Evolutionary conservation across 371 early-diverging fungal genomes (phyloP), one percentile per base, ranked within the genome.

Genomic region (Syncephalastrum racemosum): DNA sequence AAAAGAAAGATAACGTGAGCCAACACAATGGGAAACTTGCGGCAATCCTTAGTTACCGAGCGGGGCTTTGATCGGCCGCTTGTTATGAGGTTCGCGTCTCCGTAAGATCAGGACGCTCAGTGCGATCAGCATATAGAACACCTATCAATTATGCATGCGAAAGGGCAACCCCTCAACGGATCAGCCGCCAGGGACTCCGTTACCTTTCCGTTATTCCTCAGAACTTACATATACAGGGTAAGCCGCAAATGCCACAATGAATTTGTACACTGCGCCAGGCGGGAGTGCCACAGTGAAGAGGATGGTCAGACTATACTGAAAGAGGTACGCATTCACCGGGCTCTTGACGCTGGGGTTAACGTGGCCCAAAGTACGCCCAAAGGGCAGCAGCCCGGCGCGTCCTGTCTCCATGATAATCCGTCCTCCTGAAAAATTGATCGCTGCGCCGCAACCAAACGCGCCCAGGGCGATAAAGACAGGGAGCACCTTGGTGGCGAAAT

Each of bases 321-420:
- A 48, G 10, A 77, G 14, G 40, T 68, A 65, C 0, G 77, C 73
- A 53, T 65, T 68, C n/a, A 73, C 71, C 7, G 77, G 77, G 18
- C 67, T 68, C 22, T 65, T 47, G 14, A 70, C 41, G 4, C 43
- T 49, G 2, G 77, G 63, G 45, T 69, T 62, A 1, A 77, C 73
- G 25, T 64, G 65, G 10, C 77, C 71, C 50, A 73, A 68, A 0
- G 65, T 53, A 19, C 62, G 65, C 4, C 71, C 73, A 62, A 66
- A 77, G n/a, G 77, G 77, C 5, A 77, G 39, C 0, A 73, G 48
- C 1, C 77, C 77, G 45, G 70, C 64, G 51, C 77, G 56, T 13
- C 68, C 63, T 2, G 67, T 66, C 53, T 77, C 77, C 69, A 77
- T 63, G 20, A 77, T 65, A 3, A 77, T 64, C 27, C 77, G 56